Percentiles rank a stretch among this genome's conserved stretches.
These are phyloP conservation scores for Xylariales sp. DNA, from an alignment of 2,329 filamentous ascomycete genomes.

Conservation along the genomic window DNA sequence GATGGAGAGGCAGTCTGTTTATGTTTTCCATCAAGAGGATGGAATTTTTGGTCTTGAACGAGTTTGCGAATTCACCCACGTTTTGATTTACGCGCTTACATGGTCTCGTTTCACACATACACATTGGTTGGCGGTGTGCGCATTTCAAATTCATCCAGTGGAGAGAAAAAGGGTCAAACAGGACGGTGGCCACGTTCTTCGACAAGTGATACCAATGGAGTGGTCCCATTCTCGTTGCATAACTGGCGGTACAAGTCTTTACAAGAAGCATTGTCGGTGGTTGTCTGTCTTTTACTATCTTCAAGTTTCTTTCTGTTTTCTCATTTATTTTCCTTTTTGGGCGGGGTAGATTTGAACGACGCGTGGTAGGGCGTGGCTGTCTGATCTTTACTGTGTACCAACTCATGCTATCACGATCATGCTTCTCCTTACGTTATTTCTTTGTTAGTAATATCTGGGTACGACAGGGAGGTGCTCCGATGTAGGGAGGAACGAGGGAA, in stretches of 20 bases:
- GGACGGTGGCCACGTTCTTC: slow-evolving; percentile 3
- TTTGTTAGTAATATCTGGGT: background rate
- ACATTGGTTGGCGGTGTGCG: slow-evolving; percentile 8
- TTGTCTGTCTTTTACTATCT: background rate
- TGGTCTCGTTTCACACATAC: too few species aligned
- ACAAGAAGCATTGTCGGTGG: background rate
- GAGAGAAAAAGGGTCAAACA: slow-evolving; percentile 3
- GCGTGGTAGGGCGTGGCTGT: background rate
- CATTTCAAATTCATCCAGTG: background rate
- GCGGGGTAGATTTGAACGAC: background rate
- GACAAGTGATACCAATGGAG: slow-evolving; percentile 3
- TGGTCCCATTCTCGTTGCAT: slow-evolving; percentile 1
- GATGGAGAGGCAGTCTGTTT: background rate
- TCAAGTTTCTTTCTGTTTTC: background rate
- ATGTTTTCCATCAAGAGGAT: background rate
- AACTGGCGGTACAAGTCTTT: slow-evolving; percentile 5
- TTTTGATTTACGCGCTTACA: too few species aligned
- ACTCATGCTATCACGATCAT: slow-evolving; percentile 5
- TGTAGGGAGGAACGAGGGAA: too few species aligned
- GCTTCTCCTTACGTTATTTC: background rate
- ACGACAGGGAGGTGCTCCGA: background rate
- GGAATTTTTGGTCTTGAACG: background rate
- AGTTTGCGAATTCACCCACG: background rate
- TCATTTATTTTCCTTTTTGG: background rate
- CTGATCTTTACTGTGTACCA: background rate